Percentiles rank a stretch among this genome's conserved stretches.
These are phyloP conservation scores for Debaryomyces subglobosus DNA, from an alignment of 1,139 yeast species.

Conservation along the genomic window DNA sequence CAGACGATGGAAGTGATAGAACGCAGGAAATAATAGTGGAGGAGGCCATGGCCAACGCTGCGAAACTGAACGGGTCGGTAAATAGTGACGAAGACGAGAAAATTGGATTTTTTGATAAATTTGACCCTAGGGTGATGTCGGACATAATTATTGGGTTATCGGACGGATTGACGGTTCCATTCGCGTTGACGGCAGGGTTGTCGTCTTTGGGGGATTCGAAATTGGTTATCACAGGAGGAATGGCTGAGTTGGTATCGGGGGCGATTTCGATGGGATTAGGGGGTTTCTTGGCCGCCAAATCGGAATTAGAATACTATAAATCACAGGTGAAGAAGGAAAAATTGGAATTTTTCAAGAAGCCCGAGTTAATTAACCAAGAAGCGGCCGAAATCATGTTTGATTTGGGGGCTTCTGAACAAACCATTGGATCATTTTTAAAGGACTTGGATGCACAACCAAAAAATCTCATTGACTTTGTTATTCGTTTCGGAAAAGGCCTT, in stretches of 20 bases:
- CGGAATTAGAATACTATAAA: constrained; percentile 72
- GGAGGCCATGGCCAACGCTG: constrained; percentile 38
- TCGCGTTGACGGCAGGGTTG: constrained; percentile 81
- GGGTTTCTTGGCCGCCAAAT: constrained; percentile 78
- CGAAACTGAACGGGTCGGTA: constrained; percentile 21
- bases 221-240: constrained; percentile 81
- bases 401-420: constrained; percentile 68
- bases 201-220: constrained; percentile 76
- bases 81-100: constrained; percentile 26
- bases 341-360: constrained; percentile 65
- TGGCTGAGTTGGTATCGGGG: constrained; percentile 82
- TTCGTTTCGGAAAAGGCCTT: constrained; percentile 72
- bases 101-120: constrained; percentile 43
- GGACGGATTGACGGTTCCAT: constrained; percentile 83
- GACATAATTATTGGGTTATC: constrained; percentile 79
- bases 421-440: constrained; percentile 64
- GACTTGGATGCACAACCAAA: constrained; percentile 74
- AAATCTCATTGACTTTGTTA: constrained; percentile 68
- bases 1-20: constrained; percentile 38
- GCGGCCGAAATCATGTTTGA: constrained; percentile 73
- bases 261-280: constrained; percentile 88
- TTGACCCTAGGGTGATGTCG: constrained; percentile 77
- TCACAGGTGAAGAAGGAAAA: constrained; percentile 75
- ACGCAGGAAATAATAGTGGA: constrained; percentile 42
- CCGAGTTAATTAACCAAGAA: constrained; percentile 63